A percentile compares a stretch with the other conserved stretches of the same genome.
Evolutionary conservation across 1,284 basidiomycete genomes (phyloP).

Genomic region (Tylopilus sp.): DNA sequence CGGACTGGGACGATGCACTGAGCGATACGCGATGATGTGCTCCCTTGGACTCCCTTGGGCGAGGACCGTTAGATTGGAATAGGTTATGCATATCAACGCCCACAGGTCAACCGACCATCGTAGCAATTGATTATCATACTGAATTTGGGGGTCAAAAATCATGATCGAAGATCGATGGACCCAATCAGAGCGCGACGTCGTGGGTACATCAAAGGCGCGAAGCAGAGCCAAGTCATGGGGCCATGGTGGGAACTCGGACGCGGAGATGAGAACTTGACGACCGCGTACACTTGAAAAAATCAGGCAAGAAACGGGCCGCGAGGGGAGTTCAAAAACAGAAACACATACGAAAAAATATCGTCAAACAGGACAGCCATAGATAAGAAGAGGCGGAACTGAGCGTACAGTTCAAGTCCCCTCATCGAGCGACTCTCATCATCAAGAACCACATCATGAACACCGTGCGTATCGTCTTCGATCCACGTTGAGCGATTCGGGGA

Average conservation of each 20-base stretch:
- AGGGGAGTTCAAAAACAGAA: background rate
- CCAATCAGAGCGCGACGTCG: background rate
- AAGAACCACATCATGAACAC: slow-evolving; percentile 8
- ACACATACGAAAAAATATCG: background rate
- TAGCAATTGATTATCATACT: too few relatives aligned
- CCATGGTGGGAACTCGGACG: background rate
- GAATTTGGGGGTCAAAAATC: background rate
- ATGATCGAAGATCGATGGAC: background rate
- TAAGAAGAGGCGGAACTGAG: background rate
- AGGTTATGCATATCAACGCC: too few relatives aligned
- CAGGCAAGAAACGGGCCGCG: too few relatives aligned
- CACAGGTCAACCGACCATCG: background rate
- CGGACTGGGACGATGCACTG: too few relatives aligned
- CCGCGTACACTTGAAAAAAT: too few relatives aligned
- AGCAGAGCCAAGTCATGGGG: background rate
- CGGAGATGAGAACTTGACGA: background rate
- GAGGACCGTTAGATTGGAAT: too few relatives aligned
- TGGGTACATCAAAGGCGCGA: background rate
- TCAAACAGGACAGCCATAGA: slow-evolving; percentile 1
- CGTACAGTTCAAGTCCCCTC: background rate
- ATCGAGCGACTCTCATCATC: background rate
- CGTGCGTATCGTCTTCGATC: background rate
- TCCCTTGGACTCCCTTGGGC: too few relatives aligned
- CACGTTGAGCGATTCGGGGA: background rate
- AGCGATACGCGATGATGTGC: too few relatives aligned